Evolutionary conservation across 306 rosid species (phyloP).

Genomic region (Rubus parviflorus): DNA sequence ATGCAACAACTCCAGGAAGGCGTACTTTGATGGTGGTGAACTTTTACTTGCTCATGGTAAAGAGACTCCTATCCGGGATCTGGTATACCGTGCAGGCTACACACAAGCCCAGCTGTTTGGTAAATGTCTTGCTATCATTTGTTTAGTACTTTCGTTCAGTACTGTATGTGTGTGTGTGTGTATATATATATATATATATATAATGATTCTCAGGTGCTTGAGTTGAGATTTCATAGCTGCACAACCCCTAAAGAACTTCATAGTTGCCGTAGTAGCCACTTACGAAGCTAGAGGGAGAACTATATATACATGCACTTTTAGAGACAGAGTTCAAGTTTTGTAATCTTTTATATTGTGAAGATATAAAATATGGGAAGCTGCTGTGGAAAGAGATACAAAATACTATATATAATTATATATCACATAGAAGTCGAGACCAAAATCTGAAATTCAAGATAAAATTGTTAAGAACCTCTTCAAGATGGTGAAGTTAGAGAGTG

Average conservation of each 20-base stretch:
- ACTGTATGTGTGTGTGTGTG: too few species aligned
- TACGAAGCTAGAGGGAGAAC: neutral
- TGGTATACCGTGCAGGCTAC: conserved; percentile 31
- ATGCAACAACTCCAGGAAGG: conserved; percentile 19
- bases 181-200: too few species aligned
- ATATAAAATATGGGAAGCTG: neutral
- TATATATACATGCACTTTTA: neutral
- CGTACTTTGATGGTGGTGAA: conserved; percentile 17
- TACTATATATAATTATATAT: too few species aligned
- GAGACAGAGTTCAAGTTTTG: neutral
- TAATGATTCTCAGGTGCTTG: neutral
- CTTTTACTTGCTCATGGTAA: conserved; percentile 20
- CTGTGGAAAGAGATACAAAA: neutral
- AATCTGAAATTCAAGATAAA: neutral
- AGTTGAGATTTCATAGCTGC: neutral
- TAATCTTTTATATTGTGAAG: neutral
- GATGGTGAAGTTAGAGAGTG: neutral
- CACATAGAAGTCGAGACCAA: neutral
- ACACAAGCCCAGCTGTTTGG: conserved; percentile 47
- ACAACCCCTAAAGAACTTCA: neutral
- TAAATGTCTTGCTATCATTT: conserved; percentile 24
- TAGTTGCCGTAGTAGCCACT: neutral
- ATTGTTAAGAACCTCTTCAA: neutral
- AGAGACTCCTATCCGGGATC: conserved; percentile 34
- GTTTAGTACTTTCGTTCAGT: neutral